Percentiles rank a stretch among this genome's conserved stretches.
phyloP scores from a whole-genome alignment of 73 alveolate genomes.

The Paraurostyla sp. region DNA sequence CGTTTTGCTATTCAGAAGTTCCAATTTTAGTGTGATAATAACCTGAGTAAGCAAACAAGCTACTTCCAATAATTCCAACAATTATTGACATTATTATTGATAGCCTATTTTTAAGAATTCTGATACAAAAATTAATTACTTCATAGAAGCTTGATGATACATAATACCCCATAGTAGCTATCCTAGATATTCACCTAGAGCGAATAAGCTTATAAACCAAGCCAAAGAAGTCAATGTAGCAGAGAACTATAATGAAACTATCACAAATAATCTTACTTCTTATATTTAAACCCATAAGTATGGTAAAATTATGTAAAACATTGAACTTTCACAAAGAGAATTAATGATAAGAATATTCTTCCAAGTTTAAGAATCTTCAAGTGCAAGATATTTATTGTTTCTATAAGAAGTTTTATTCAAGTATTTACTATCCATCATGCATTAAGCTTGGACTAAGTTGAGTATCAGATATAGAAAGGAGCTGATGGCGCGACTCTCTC shows the following conservation, averaged over 20 bases:
- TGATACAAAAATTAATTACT: slow-evolving; percentile 2
- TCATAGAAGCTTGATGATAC: neutral
- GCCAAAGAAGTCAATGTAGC: neutral
- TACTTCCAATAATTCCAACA: neutral
- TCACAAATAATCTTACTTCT: neutral
- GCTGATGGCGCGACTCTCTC: too few relatives aligned
- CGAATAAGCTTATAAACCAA: slow-evolving; percentile 26
- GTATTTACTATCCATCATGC: neutral
- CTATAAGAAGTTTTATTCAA: neutral
- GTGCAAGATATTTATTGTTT: neutral
- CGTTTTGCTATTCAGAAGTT: neutral
- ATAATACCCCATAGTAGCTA: slow-evolving; percentile 10
- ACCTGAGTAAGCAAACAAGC: neutral
- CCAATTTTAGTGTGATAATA: neutral
- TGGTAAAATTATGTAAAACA: slow-evolving; percentile 35
- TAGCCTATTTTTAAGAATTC: slow-evolving; percentile 16
- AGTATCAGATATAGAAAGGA: too few relatives aligned
- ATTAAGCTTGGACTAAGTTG: neutral
- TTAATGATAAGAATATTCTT: neutral
- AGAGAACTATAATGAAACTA: neutral
- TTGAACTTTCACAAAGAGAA: neutral
- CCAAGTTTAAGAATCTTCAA: neutral
- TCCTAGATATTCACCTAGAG: slow-evolving; percentile 21
- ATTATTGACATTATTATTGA: slow-evolving; percentile 8
- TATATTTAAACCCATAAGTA: slow-evolving; percentile 10